phyloP scores from a whole-genome alignment of 176 grass and related monocot species.

The Puccinellia tenuiflora region DNA sequence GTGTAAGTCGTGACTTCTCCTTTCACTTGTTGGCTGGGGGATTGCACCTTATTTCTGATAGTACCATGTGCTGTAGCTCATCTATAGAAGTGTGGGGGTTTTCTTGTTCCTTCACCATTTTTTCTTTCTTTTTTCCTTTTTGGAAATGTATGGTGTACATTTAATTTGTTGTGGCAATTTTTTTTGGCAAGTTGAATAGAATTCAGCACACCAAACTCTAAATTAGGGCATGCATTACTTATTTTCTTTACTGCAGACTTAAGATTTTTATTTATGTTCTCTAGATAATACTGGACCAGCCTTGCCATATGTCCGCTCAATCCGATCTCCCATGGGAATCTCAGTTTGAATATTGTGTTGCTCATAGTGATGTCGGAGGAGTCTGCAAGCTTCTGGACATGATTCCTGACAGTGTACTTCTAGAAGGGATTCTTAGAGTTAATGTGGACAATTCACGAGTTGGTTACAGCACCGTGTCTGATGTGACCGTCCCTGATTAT shows the following conservation, averaged over 20 bases:
- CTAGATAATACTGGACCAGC: slow-evolving; percentile 83
- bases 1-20: slow-evolving; percentile 57
- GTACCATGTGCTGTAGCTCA: slow-evolving; percentile 12
- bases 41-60: slow-evolving; percentile 19
- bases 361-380: slow-evolving; percentile 53
- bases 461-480: not conserved
- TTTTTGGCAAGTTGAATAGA: not conserved
- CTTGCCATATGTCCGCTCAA: slow-evolving; percentile 38
- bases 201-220: not conserved
- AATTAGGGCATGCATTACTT: not conserved
- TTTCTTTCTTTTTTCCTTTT: not conserved
- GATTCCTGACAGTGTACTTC: slow-evolving; percentile 55
- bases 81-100: not conserved
- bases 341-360: slow-evolving; percentile 73
- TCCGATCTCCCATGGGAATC: slow-evolving; percentile 72
- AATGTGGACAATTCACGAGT: slow-evolving; percentile 48
- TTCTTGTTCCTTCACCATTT: not conserved
- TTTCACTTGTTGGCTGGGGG: slow-evolving; percentile 25
- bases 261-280: slow-evolving; percentile 33
- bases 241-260: not conserved
- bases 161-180: not conserved
- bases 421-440: slow-evolving; percentile 66
- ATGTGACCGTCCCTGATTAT: slow-evolving; percentile 40
- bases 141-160: not conserved
- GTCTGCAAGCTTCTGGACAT: slow-evolving; percentile 55